Base-by-base conservation (phyloP, 139 green algal species). In the Tetraselmis chui region DNA sequence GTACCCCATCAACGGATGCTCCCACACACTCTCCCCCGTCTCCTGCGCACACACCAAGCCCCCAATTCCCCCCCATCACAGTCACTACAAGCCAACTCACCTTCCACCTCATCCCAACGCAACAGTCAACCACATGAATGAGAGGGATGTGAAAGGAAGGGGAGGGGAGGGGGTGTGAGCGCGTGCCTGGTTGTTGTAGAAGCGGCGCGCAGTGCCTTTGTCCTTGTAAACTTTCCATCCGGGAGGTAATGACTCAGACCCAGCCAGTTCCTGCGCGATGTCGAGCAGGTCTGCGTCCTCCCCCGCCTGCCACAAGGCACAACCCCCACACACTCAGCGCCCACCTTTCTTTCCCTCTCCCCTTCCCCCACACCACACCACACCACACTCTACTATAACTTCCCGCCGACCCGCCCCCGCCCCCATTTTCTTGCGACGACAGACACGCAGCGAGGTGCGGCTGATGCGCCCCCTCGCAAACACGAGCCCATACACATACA, bases 1-100 rank as follows among this genome's bases (percentile, higher is more conserved):
- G 86, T 92, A 94, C 2, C 85, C 83, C 77, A 90, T 78, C n/a
- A 89, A 32, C 0, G 91, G 91, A 76, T 94, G 91, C 80, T 89
- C 74, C 80, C 83, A 84, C 59, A 82, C 76, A 1, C 31, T 75
- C 32, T 86, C 76, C 0, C 80, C 81, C 1, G 77, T 90, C 29
- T 76, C 31, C 82, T 85, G 75, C 75, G 76, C 1, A 18, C 0
- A 18, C 45, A 67, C 11, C 45, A 18, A 18, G 45, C 45, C 5
- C 18, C 45, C 11, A 5, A 18, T 18, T 67, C 45, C n/a, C n/a
- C n/a, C n/a, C n/a, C n/a, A n/a, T n/a, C n/a, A n/a, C n/a, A n/a
- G n/a, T n/a, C n/a, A n/a, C n/a, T n/a, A n/a, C n/a, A n/a, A n/a
- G n/a, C n/a, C n/a, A n/a, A 67, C 45, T 67, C 45, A 67, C 45